A percentile compares a stretch with the other conserved stretches of the same genome.
phyloP scores from a whole-genome alignment of 2,329 filamentous ascomycete genomes.

The Dactylellina cionopaga region DNA sequence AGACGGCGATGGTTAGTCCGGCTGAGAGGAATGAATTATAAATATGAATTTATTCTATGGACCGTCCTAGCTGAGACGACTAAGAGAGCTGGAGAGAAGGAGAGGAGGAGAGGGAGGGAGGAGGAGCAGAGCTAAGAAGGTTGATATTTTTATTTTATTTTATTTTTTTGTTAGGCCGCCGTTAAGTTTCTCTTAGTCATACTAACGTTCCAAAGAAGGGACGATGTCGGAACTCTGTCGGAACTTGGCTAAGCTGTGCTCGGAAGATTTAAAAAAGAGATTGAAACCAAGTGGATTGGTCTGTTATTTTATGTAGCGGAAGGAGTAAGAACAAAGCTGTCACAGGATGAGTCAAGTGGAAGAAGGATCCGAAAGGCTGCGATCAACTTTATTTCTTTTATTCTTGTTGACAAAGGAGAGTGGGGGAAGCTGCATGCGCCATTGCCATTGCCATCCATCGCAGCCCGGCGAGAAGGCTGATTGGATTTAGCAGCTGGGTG shows the following conservation, averaged over 20 bases:
- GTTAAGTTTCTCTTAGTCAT: slow-evolving; percentile 49
- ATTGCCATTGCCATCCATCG: slow-evolving; percentile 8
- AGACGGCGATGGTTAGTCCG: background rate
- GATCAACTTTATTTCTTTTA: background rate
- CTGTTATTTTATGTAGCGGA: no score
- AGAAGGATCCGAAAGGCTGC: background rate
- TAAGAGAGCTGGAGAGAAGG: background rate
- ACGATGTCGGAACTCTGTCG: background rate
- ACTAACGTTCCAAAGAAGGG: slow-evolving; percentile 13
- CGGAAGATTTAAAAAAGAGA: no score
- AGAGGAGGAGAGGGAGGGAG: background rate
- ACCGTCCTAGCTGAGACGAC: background rate
- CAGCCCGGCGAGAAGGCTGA: background rate
- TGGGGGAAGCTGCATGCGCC: slow-evolving; percentile 31
- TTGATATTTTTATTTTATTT: background rate
- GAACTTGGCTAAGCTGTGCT: no score
- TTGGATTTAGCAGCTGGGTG: background rate
- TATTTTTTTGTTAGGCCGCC: background rate
- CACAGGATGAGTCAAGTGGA: background rate
- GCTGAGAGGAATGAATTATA: no score
- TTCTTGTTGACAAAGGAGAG: background rate
- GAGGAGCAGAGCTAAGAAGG: background rate
- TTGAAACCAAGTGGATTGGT: no score
- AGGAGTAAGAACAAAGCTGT: background rate
- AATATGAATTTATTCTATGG: no score